Evolutionary conservation across 2,329 filamentous ascomycete species (phyloP), one percentile per base, ranked within the genome.

Genomic region (Pestalotiopsis sp.): DNA sequence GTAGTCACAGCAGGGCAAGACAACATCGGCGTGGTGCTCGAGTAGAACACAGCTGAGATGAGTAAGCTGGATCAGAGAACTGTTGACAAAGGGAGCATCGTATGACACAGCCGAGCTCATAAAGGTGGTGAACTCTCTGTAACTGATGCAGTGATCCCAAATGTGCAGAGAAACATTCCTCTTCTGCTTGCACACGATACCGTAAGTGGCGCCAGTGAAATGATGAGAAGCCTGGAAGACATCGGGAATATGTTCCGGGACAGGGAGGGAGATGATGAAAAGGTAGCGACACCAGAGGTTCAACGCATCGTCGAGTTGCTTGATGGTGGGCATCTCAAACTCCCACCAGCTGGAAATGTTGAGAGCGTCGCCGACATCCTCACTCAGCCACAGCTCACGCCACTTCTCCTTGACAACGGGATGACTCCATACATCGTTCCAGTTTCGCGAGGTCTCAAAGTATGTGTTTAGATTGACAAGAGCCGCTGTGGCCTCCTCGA

Each of bases 141-240:
- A 52, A 27, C 62, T 65, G 62, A 65, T 65, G 25, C 62, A 65
- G 39, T 65, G 62, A 52, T 65, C 62, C 62, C 62, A 65, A 13
- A 65, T 65, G 62, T 65, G 62, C n/a, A 65, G 39, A n/a, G 62
- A 45, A 20, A 45, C 23, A 17, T 65, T 27, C n/a, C 62, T 36
- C 62, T 65, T 65, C n/a, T 45, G n/a, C 62, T 65, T 65, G 62
- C 62, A 65, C 17, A 65, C 62, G 62, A 65, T 65, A 31, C 62
- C 62, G 12, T 65, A 65, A 20, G 62, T 65, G 38, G 62, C 62
- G 27, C 62, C 62, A 25, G 62, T 65, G 23, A 65, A 65, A 23
- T 65, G 62, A 39, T 65, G 62, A 27, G 62, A 65, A 13, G 62
- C 62, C 23, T 65, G 62, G 62, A 65, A 65, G 13, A 65, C 41